phyloP scores from a whole-genome alignment of 768 basidiomycete genomes.

The Naganishia antarctica region DNA sequence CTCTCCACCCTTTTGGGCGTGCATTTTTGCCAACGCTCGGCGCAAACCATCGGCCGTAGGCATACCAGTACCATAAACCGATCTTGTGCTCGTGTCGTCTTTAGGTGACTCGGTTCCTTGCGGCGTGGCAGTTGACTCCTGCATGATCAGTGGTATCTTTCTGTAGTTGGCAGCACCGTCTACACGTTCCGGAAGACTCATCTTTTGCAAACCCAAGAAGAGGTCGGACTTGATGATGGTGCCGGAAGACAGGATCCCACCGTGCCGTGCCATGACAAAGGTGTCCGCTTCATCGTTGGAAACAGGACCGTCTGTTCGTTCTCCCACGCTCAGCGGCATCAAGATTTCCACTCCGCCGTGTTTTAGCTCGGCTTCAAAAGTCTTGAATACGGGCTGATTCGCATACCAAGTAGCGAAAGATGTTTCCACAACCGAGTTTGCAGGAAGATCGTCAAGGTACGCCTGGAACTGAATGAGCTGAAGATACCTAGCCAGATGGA shows the following conservation, averaged over 20 bases:
- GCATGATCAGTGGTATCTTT: conserved; percentile 58
- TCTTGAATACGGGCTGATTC: conserved; percentile 85
- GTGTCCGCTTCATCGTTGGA: conserved; percentile 86
- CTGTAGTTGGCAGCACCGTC: conserved; percentile 94
- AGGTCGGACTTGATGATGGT: conserved; percentile 67
- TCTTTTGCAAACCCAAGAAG: conserved; percentile 69
- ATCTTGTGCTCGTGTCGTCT: conserved; percentile 57
- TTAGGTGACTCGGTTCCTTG: conserved; percentile 31
- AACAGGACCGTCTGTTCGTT: conserved; percentile 59
- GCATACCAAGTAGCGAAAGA: conserved; percentile 69
- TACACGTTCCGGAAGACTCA: conserved; percentile 89
- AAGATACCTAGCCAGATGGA: conserved; percentile 78
- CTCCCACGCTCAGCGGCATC: conserved; percentile 67
- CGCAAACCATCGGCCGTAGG: conserved; percentile 57
- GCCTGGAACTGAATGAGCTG: conserved; percentile 83
- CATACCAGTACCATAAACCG: conserved; percentile 51
- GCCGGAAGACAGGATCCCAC: conserved; percentile 65
- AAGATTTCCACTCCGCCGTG: conserved; percentile 72
- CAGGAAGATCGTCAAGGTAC: conserved; percentile 72
- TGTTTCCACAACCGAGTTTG: conserved; percentile 60
- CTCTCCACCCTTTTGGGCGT: conserved; percentile 70
- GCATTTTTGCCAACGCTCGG: conserved; percentile 69
- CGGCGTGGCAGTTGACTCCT: conserved; percentile 12
- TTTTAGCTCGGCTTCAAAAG: conserved; percentile 84
- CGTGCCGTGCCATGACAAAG: conserved; percentile 76